Evolutionary conservation across 2,329 filamentous ascomycete genomes (phyloP).

Genomic region (Ophiosphaerella herpotricha): DNA sequence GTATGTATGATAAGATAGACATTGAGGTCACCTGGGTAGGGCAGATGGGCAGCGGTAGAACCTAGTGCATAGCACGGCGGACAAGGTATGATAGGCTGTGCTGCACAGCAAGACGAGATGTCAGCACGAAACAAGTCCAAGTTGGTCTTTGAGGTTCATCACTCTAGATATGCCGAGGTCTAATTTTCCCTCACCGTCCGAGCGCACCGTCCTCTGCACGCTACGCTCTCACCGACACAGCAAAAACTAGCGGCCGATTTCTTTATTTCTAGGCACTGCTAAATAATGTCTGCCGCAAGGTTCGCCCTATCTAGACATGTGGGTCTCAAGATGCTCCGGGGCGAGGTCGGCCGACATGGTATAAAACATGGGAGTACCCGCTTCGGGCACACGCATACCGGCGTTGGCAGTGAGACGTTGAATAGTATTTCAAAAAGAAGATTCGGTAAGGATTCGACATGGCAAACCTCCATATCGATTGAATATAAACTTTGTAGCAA

Average conservation of each 20-base stretch:
- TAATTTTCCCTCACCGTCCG: conserved; percentile 12
- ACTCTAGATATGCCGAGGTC: conserved; percentile 16
- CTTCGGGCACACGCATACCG: conserved; percentile 4
- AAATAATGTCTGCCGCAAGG: conserved; percentile 31
- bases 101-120: background rate
- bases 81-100: too few species aligned
- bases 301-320: conserved; percentile 33
- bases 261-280: conserved; percentile 16
- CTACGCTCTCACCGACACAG: conserved; percentile 20
- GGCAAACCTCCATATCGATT: too few species aligned
- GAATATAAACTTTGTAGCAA: background rate
- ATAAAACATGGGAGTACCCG: conserved; percentile 15
- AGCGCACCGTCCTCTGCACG: conserved; percentile 12
- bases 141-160: background rate
- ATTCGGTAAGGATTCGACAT: conserved; percentile 15
- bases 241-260: conserved; percentile 14
- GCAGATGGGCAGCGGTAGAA: background rate
- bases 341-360: conserved; percentile 26
- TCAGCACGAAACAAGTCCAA: conserved; percentile 1
- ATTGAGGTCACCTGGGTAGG: conserved; percentile 8
- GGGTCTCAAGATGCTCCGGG: conserved; percentile 20
- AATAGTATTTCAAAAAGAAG: conserved; percentile 19
- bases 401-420: conserved; percentile 3
- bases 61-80: background rate
- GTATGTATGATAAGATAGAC: conserved; percentile 24